A percentile compares a stretch with the other conserved stretches of the same genome.
Conservation (phyloP, 2,329 filamentous ascomycete species). For the Pseudogymnoascus sp. region DNA sequence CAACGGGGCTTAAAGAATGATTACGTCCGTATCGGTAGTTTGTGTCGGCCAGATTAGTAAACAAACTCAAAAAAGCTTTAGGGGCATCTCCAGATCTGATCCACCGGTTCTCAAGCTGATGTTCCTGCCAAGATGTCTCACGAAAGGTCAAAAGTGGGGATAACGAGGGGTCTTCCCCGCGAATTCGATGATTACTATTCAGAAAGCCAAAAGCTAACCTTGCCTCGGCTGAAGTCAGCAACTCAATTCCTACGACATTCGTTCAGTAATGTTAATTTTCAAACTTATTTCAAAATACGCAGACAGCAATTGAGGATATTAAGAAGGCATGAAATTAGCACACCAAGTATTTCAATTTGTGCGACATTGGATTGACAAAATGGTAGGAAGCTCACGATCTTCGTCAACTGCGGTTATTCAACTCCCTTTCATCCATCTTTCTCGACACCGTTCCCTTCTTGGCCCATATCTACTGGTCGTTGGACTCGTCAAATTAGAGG, state of each 20-base stretch:
- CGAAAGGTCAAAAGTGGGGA: neutral
- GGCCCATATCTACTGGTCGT: too few relatives aligned
- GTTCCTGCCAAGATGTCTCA: neutral
- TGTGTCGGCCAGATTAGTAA: neutral
- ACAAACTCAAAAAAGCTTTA: neutral
- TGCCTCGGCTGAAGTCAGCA: neutral
- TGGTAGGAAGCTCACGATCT: slow-evolving; percentile 11
- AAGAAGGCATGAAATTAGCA: neutral
- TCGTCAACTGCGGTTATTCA: slow-evolving; percentile 15
- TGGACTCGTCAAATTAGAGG: too few relatives aligned
- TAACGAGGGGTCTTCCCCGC: neutral
- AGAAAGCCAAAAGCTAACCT: neutral
- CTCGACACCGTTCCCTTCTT: neutral
- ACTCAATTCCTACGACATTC: neutral
- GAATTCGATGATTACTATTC: neutral
- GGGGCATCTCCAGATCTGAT: neutral
- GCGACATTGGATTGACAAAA: neutral
- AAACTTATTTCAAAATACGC: neutral
- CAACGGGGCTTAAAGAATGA: neutral
- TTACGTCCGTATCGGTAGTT: neutral
- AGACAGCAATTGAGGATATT: neutral
- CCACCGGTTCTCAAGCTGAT: neutral
- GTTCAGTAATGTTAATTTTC: neutral
- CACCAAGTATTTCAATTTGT: neutral
- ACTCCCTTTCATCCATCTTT: neutral